A percentile compares a stretch with the other conserved stretches of the same genome.
Evolutionary conservation across 805 yeast species (phyloP).

Genomic region (Blastobotrys mokoenaii): DNA sequence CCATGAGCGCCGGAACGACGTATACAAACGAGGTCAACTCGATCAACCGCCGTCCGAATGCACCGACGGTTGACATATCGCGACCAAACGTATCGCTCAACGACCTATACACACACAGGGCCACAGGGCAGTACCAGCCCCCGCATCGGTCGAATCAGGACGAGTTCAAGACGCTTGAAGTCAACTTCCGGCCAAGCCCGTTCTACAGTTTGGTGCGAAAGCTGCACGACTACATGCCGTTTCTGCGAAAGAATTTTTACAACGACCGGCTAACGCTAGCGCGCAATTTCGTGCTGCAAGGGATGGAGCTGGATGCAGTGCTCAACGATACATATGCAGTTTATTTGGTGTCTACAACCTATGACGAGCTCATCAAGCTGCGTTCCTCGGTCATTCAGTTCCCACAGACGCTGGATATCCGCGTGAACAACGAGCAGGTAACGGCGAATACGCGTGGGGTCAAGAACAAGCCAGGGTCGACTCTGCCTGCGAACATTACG

Average conservation of each 20-base stretch:
- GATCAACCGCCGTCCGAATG: not conserved
- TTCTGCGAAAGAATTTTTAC: constrained; percentile 1
- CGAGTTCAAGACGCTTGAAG: not conserved
- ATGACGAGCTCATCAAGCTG: constrained; percentile 9
- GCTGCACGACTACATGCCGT: constrained; percentile 16
- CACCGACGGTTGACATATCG: not conserved
- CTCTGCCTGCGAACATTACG: constrained; percentile 75
- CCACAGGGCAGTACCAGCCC: no score
- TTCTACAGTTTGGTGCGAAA: constrained; percentile 17
- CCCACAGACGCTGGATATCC: constrained; percentile 65
- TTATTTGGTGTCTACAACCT: constrained; percentile 42
- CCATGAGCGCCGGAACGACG: not conserved
- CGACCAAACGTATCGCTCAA: not conserved
- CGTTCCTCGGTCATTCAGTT: constrained; percentile 39
- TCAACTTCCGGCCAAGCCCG: constrained; percentile 21
- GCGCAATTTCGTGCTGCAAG: constrained; percentile 34
- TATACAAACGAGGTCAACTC: not conserved
- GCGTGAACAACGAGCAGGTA: constrained; percentile 44
- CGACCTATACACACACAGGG: no score
- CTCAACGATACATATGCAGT: constrained; percentile 31
- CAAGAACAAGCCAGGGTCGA: constrained; percentile 68
- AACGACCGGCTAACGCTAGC: constrained; percentile 5
- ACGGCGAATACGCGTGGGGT: constrained; percentile 61
- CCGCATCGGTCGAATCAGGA: not conserved
- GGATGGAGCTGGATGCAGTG: constrained; percentile 36